These are phyloP conservation scores for Tremella mesenterica DNA, from an alignment of 768 basidiomycete genomes.

Conservation along the genomic window DNA sequence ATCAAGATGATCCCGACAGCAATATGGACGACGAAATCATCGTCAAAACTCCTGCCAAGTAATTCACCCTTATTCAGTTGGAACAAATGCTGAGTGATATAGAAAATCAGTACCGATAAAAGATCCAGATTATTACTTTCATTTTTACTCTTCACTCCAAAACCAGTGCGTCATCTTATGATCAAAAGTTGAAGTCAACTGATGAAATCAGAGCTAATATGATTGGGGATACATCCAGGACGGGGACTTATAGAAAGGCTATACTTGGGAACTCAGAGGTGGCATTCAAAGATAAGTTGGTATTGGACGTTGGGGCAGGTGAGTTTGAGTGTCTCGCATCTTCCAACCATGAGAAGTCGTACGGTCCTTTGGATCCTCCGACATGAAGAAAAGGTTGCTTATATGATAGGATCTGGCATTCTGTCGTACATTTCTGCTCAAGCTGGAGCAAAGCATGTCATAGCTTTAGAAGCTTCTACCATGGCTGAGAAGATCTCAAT, in stretches of 20 bases:
- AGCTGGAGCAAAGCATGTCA: slow-evolving; percentile 40
- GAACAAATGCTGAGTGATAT: background rate
- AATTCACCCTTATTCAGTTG: background rate
- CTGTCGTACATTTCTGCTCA: slow-evolving; percentile 42
- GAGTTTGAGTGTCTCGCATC: slow-evolving; percentile 2
- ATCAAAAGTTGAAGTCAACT: background rate
- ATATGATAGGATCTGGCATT: slow-evolving; percentile 34
- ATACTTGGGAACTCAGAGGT: slow-evolving; percentile 40
- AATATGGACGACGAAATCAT: background rate
- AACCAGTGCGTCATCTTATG: slow-evolving; percentile 26
- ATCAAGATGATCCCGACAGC: too few relatives aligned
- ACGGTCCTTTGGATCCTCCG: too few relatives aligned
- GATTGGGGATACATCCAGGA: slow-evolving; percentile 40
- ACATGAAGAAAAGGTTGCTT: background rate
- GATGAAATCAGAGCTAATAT: slow-evolving; percentile 38
- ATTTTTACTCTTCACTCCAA: slow-evolving; percentile 38
- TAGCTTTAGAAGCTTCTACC: slow-evolving; percentile 40
- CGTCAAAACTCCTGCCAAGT: background rate
- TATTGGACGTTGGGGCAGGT: slow-evolving; percentile 43
- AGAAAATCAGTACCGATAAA: slow-evolving; percentile 16
- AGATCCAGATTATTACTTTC: slow-evolving; percentile 41
- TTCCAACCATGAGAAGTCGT: too few relatives aligned
- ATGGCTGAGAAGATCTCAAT: slow-evolving; percentile 42
- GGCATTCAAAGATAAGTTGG: slow-evolving; percentile 35
- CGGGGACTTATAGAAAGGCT: slow-evolving; percentile 40